Conservation (phyloP, 306 rosid genomes). For the Medicago lupulina region DNA sequence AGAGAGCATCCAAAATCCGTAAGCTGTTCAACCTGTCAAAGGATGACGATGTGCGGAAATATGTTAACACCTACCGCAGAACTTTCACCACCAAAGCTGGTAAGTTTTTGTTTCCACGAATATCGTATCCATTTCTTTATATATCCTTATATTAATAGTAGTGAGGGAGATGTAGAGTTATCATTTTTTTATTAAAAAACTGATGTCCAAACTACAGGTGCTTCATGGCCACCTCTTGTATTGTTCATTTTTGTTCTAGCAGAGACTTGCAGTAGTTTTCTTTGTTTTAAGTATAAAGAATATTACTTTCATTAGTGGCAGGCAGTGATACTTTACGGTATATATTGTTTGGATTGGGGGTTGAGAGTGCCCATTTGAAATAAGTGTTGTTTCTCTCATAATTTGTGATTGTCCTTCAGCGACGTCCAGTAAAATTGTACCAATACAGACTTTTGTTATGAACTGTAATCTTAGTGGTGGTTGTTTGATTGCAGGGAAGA, state of each 20-base stretch:
- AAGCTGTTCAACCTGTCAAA: slow-evolving; percentile 51
- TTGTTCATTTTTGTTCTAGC: background rate
- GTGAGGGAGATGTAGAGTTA: background rate
- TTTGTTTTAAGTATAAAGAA: background rate
- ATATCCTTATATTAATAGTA: background rate
- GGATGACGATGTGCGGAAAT: slow-evolving; percentile 52
- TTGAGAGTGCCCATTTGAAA: background rate
- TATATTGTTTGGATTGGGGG: background rate
- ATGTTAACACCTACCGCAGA: slow-evolving; percentile 49
- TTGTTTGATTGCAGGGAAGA: slow-evolving; percentile 44
- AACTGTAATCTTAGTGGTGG: background rate
- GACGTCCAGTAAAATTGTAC: background rate
- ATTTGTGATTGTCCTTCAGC: background rate
- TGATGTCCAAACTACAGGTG: background rate
- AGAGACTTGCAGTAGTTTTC: background rate
- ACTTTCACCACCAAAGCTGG: slow-evolving; percentile 47
- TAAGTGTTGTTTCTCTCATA: background rate
- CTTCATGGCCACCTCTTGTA: background rate
- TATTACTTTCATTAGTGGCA: background rate
- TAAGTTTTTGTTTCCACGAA: background rate
- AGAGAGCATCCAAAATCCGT: slow-evolving; percentile 50
- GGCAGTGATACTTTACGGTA: background rate
- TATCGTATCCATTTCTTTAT: too few relatives aligned
- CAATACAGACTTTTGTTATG: background rate
- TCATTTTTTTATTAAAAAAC: too few relatives aligned